Conservation (phyloP, 495 filamentous ascomycete species). For the Neurospora sp. region DNA sequence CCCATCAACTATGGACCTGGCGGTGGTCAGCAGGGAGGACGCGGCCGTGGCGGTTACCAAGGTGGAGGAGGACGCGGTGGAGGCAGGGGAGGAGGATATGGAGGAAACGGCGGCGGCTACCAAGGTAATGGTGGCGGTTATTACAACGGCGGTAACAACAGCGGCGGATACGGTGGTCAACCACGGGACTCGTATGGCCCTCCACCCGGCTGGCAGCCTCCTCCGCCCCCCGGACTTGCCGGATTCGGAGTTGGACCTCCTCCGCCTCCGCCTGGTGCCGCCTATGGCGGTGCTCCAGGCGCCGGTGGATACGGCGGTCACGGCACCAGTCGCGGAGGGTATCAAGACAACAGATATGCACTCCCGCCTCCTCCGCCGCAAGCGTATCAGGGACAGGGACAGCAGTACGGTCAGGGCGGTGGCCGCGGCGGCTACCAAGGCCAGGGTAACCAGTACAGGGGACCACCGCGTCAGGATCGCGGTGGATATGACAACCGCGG, state of each 20-base stretch:
- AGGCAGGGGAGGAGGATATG: not conserved
- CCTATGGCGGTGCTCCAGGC: constrained; percentile 5
- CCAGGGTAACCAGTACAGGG: constrained; percentile 5
- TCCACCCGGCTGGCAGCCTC: constrained; percentile 30
- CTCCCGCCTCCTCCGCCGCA: constrained; percentile 3
- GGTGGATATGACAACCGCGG: constrained; percentile 3
- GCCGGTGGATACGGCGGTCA: not conserved
- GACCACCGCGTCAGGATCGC: not conserved
- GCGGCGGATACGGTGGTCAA: constrained; percentile 14
- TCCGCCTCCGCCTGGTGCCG: constrained; percentile 32
- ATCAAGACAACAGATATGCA: not conserved
- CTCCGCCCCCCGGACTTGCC: constrained; percentile 31
- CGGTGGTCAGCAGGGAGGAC: constrained; percentile 14
- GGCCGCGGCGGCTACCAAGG: constrained; percentile 13
- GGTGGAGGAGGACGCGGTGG: not conserved
- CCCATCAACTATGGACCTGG: constrained; percentile 33
- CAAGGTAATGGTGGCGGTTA: constrained; percentile 12
- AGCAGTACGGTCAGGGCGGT: constrained; percentile 5
- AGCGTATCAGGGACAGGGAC: constrained; percentile 2
- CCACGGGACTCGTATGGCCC: constrained; percentile 22
- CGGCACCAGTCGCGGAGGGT: constrained; percentile 1
- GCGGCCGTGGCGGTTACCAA: constrained; percentile 1
- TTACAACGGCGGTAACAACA: constrained; percentile 16
- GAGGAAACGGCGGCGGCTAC: constrained; percentile 11
- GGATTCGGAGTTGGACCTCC: constrained; percentile 37